These are phyloP conservation scores for Orbilia quercus DNA, from an alignment of 2,329 filamentous ascomycete species.

Conservation along the genomic window DNA sequence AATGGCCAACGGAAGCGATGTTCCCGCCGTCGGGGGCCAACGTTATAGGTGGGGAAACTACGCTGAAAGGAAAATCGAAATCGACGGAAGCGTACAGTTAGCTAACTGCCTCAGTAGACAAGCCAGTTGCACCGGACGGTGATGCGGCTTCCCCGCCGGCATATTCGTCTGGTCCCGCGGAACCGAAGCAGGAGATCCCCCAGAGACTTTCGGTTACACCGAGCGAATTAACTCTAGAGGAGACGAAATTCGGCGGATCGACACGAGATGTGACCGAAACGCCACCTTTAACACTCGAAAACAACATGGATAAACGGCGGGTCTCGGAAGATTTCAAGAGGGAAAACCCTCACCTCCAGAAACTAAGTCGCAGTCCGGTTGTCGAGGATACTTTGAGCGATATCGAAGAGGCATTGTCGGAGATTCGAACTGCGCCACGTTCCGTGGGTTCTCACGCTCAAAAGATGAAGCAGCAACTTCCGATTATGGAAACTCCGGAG, in stretches of 20 bases:
- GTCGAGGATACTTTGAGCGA: constrained; percentile 95
- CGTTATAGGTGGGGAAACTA: constrained; percentile 28
- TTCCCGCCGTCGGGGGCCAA: constrained; percentile 13
- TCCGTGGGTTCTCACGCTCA: constrained; percentile 37
- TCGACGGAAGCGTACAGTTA: constrained; percentile 7
- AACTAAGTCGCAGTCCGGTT: constrained; percentile 71
- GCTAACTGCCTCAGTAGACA: constrained; percentile 38
- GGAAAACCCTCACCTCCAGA: constrained; percentile 41
- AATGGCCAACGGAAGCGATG: constrained; percentile 39
- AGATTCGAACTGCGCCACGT: constrained; percentile 67
- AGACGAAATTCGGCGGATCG: constrained; percentile 44
- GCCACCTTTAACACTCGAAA: constrained; percentile 44
- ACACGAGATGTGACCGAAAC: constrained; percentile 42
- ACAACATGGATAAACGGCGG: constrained; percentile 50
- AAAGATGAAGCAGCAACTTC: constrained; percentile 66
- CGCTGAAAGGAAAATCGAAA: too few relatives aligned
- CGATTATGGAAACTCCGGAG: constrained; percentile 50
- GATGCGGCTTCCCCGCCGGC: constrained; percentile 39
- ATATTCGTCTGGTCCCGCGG: constrained; percentile 42
- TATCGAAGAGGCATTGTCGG: constrained; percentile 95
- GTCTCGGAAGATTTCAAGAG: constrained; percentile 49
- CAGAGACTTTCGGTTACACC: constrained; percentile 53
- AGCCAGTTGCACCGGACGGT: constrained; percentile 37
- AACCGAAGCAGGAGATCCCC: constrained; percentile 53
- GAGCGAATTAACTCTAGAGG: constrained; percentile 45